phyloP scores from a whole-genome alignment of 1,139 yeast genomes.

The Pneumocystis sp. region DNA sequence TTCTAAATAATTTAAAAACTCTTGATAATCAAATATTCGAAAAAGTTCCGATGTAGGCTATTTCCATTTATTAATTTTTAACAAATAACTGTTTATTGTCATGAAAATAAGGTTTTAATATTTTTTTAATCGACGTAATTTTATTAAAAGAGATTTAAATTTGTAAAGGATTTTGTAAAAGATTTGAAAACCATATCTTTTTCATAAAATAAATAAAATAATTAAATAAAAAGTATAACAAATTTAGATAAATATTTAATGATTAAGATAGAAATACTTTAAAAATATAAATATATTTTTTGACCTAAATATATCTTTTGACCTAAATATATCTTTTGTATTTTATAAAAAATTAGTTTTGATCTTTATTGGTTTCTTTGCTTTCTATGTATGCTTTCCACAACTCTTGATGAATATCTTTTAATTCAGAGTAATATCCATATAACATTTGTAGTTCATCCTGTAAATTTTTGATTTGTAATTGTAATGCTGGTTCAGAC shows the following conservation, averaged over 20 bases:
- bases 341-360: not conserved
- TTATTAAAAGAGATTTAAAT: not conserved
- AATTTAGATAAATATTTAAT: not conserved
- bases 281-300: not conserved
- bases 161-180: no score
- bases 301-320: not conserved
- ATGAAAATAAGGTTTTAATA: not conserved
- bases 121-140: not conserved
- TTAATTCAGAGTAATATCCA: conserved; percentile 7
- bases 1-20: not conserved
- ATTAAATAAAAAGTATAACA: not conserved
- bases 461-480: conserved; percentile 6
- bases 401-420: conserved; percentile 5
- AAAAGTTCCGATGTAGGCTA: not conserved
- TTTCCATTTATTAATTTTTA: not conserved
- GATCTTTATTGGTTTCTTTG: conserved; percentile 9
- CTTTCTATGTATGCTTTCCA: conserved; percentile 1
- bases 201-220: not conserved
- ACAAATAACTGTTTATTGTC: not conserved
- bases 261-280: not conserved
- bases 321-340: not conserved
- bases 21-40: not conserved
- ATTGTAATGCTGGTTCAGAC: conserved; percentile 1
- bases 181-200: not conserved
- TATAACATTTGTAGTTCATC: conserved; percentile 6